Percentiles rank a stretch among this genome's conserved stretches.
Conservation (phyloP, 2,329 filamentous ascomycete species). For the Claviceps sp. region DNA sequence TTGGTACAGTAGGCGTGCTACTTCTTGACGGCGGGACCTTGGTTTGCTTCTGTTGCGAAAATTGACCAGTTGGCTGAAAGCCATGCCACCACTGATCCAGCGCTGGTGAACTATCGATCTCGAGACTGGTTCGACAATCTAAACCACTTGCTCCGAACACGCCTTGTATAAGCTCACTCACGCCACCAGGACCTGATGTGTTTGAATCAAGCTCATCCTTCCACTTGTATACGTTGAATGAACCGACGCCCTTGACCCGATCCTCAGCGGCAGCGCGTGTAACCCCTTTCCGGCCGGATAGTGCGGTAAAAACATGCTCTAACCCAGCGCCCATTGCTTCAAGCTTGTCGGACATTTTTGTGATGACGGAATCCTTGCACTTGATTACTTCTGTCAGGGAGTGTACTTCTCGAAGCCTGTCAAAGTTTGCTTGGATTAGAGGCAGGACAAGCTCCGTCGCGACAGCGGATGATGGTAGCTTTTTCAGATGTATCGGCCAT, state of each 20-base stretch:
- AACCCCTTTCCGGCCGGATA: slow-evolving; percentile 34
- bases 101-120: slow-evolving; percentile 18
- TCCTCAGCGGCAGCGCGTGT: slow-evolving; percentile 30
- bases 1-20: slow-evolving; percentile 2
- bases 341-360: slow-evolving; percentile 39
- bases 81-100: slow-evolving; percentile 38
- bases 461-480: slow-evolving; percentile 27
- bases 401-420: slow-evolving; percentile 25
- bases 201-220: slow-evolving; percentile 14
- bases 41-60: slow-evolving; percentile 9
- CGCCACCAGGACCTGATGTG: slow-evolving; percentile 16
- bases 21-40: neutral
- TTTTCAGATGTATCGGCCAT: slow-evolving; percentile 50
- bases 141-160: slow-evolving; percentile 28
- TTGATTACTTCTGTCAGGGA: slow-evolving; percentile 29
- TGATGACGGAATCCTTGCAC: slow-evolving; percentile 39
- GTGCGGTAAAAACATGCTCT: slow-evolving; percentile 38
- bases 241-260: slow-evolving; percentile 37
- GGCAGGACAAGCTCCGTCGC: slow-evolving; percentile 38
- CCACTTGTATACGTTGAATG: slow-evolving; percentile 31
- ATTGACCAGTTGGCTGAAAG: slow-evolving; percentile 20
- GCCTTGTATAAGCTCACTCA: slow-evolving; percentile 23
- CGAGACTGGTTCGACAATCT: slow-evolving; percentile 14
- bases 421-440: slow-evolving; percentile 33
- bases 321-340: slow-evolving; percentile 36